Percentiles rank a stretch among this genome's conserved stretches.
These are phyloP conservation scores for Boletus subparvulus DNA, from an alignment of 768 basidiomycete species.

Conservation along the genomic window DNA sequence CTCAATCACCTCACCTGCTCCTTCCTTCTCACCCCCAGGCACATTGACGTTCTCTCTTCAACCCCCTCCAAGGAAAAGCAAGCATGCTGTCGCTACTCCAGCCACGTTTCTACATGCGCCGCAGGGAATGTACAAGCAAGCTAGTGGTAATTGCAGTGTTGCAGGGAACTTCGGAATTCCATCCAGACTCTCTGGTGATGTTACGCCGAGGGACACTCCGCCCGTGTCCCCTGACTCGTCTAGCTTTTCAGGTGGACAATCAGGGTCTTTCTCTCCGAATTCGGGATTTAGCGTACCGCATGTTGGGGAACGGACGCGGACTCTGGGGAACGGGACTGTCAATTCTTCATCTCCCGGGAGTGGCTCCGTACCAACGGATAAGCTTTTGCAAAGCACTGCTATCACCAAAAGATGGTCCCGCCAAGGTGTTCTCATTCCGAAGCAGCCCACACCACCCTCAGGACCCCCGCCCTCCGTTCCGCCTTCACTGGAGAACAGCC, in stretches of 20 bases:
- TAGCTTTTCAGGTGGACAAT: constrained; percentile 1
- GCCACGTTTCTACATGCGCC: constrained; percentile 1
- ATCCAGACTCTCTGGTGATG: constrained; percentile 7
- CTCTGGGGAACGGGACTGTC: neutral
- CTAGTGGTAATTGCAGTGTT: constrained; percentile 27
- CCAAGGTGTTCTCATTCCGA: constrained; percentile 47
- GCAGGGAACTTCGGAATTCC: constrained; percentile 32
- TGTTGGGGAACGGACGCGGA: neutral
- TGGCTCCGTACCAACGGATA: constrained; percentile 30
- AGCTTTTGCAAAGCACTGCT: constrained; percentile 16
- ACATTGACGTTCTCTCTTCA: constrained; percentile 33
- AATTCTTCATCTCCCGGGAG: neutral
- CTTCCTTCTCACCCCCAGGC: constrained; percentile 34
- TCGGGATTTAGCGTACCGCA: neutral
- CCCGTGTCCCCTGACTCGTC: constrained; percentile 6
- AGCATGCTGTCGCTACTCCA: constrained; percentile 10
- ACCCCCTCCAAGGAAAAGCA: constrained; percentile 33
- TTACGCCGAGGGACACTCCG: constrained; percentile 9
- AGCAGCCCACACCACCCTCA: constrained; percentile 54
- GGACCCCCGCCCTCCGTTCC: constrained; percentile 58
- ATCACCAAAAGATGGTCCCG: constrained; percentile 53
- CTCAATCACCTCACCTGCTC: constrained; percentile 12
- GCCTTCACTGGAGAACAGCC: constrained; percentile 21
- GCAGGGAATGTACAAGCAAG: constrained; percentile 26
- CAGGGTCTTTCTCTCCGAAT: constrained; percentile 4